Base-by-base conservation (phyloP, 345 rosid genomes). In the Citrus australasica region DNA sequence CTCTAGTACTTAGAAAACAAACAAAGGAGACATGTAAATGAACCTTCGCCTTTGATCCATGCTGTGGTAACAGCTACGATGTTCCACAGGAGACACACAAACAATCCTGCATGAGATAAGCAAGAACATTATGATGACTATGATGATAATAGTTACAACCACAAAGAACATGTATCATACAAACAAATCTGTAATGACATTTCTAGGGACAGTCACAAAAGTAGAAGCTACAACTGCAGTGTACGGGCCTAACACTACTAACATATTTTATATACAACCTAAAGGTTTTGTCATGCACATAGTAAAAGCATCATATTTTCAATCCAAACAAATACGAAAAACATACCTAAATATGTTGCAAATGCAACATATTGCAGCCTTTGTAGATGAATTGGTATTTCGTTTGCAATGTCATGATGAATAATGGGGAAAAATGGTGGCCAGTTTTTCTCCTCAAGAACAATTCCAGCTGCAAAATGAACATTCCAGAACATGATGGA, bases 21-120 rank as follows among this genome's bases (percentile, higher is more conserved):
- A 17, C 5, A 14, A 79, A 58, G 35, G 32, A 17, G 32, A 66
- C 76, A 55, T 9, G 72, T 62, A 81, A 77, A 80, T 84, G 71
- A 63, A 94, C 98, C 92, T 91, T 82, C 88, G 59, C 95, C 95
- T 84, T 88, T 91, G 84, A 94, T 88, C 97, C 99, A 93, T 69
- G 93, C 95, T 56, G 98, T 70, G 19, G 92, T 88, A 80, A 93
- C 89, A 62, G 98, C 93, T 30, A 94, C 76, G 42, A 97, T 40
- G 73, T 94, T 94, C 99, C 98, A 97, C 51, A 93, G 78, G 74
- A 97, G 94, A 85, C 98, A 94, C 10, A 90, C 60, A 75, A 82
- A 71, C 88, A 97, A 73, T n/a, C 99, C 99, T 97, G 93, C 85
- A 83, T 19, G 84, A 76, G 73, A 78, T 0, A 48, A 40, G 3